phyloP scores from a whole-genome alignment of 2,329 filamentous ascomycete species.

The Clonostachys rosea region DNA sequence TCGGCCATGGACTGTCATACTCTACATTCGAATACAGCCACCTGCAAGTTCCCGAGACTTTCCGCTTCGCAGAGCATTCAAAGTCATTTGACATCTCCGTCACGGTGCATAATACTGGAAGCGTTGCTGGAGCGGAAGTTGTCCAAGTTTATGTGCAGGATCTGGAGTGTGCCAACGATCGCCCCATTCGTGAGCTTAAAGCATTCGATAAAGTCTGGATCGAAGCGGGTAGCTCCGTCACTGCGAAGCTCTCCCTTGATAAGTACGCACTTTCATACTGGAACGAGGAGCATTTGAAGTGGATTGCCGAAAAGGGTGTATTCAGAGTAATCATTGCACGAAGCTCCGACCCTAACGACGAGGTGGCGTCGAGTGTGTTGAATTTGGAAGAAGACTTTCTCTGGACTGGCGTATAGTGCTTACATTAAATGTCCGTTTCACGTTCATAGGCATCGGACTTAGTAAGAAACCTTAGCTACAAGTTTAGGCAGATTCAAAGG shows the following conservation, averaged over 20 bases:
- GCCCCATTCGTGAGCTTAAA: conserved; percentile 59
- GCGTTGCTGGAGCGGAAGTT: conserved; percentile 44
- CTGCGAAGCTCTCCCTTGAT: conserved; percentile 51
- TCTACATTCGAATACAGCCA: conserved; percentile 59
- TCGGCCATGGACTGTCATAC: conserved; percentile 77
- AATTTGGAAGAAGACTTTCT: neutral
- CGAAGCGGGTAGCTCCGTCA: conserved; percentile 52
- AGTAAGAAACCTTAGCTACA: too few relatives aligned
- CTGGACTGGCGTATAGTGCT: neutral
- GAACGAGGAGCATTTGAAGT: conserved; percentile 41
- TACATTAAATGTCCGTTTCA: too few relatives aligned
- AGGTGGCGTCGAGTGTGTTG: neutral
- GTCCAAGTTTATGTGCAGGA: conserved; percentile 53
- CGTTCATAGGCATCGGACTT: too few relatives aligned
- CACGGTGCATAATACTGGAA: conserved; percentile 59
- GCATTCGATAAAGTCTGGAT: conserved; percentile 62
- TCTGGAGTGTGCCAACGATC: conserved; percentile 45
- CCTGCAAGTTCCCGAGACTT: conserved; percentile 23
- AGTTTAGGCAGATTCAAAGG: too few relatives aligned
- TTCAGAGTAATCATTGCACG: conserved; percentile 5
- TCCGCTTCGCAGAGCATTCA: too few relatives aligned
- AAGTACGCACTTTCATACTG: conserved; percentile 64
- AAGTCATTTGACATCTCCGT: neutral
- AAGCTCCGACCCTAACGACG: neutral
- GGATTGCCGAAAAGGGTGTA: conserved; percentile 4